Evolutionary conservation across 2,329 filamentous ascomycete species (phyloP).

Genomic region (Aspergillus brasiliensis): DNA sequence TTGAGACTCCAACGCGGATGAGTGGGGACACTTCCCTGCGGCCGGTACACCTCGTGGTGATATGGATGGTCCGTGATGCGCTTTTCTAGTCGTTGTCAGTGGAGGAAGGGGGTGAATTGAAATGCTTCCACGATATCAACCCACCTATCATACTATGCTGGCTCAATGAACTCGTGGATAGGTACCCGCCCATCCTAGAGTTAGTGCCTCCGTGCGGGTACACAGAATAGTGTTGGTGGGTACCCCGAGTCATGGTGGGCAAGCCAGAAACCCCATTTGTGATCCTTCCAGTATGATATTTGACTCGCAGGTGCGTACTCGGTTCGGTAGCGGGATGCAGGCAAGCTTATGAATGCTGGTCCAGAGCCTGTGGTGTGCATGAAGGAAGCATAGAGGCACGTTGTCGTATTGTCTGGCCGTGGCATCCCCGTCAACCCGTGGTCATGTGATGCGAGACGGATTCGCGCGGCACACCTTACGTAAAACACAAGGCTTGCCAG

Average conservation of each 20-base stretch:
- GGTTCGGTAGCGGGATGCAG: neutral
- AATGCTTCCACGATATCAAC: neutral
- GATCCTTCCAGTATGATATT: neutral
- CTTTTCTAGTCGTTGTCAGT: neutral
- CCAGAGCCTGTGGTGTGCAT: neutral
- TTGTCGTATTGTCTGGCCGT: neutral
- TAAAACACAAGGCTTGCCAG: neutral
- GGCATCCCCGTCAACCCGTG: neutral
- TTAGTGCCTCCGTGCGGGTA: neutral
- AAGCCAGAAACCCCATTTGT: neutral
- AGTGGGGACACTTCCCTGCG: neutral
- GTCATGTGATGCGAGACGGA: neutral
- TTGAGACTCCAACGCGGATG: neutral
- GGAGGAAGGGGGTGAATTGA: neutral
- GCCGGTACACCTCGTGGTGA: neutral
- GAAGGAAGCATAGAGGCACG: neutral
- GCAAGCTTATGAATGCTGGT: neutral
- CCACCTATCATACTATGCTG: neutral
- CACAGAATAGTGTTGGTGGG: neutral
- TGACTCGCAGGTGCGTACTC: neutral
- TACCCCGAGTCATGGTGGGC: neutral
- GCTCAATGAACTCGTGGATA: neutral
- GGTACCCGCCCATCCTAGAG: neutral
- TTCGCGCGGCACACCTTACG: neutral
- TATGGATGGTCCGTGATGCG: neutral